A percentile compares a stretch with the other conserved stretches of the same genome.
Conservation (phyloP, 805 yeast species). For the Candida easanensis region DNA sequence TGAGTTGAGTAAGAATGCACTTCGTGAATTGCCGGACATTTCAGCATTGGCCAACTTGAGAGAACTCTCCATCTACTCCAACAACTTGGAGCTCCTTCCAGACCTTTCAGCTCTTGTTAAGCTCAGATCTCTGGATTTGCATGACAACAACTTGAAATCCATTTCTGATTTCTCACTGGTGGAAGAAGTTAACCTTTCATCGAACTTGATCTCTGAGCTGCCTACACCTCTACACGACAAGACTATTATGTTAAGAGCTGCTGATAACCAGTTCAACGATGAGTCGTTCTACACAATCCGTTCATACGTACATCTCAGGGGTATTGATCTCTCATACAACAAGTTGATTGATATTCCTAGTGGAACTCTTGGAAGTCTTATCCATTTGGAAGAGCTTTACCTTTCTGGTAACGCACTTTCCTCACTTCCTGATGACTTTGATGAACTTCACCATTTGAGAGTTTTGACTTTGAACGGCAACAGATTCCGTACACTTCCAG, state of each 20-base stretch:
- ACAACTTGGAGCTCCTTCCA: slow-evolving; percentile 74
- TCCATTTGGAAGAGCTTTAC: slow-evolving; percentile 59
- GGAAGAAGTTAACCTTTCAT: slow-evolving; percentile 65
- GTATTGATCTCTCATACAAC: slow-evolving; percentile 79
- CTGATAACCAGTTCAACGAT: slow-evolving; percentile 83
- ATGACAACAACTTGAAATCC: slow-evolving; percentile 74
- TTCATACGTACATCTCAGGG: slow-evolving; percentile 51
- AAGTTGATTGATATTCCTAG: slow-evolving; percentile 77
- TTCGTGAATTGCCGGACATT: slow-evolving; percentile 75
- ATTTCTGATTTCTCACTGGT: slow-evolving; percentile 45
- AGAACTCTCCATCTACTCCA: slow-evolving; percentile 67
- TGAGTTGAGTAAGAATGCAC: slow-evolving; percentile 76
- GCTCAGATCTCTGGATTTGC: slow-evolving; percentile 71
- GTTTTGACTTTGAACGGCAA: slow-evolving; percentile 77
- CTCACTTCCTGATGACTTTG: slow-evolving; percentile 82
- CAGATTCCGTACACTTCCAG: slow-evolving; percentile 80
- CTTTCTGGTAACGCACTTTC: slow-evolving; percentile 81
- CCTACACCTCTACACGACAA: slow-evolving; percentile 42
- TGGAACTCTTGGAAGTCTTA: slow-evolving; percentile 61
- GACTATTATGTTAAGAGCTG: slow-evolving; percentile 51
- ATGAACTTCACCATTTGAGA: slow-evolving; percentile 51
- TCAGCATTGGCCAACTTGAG: slow-evolving; percentile 56
- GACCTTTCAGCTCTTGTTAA: slow-evolving; percentile 55
- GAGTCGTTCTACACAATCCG: slow-evolving; percentile 69
- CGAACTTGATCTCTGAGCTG: slow-evolving; percentile 46